Conservation (phyloP, 73 alveolate species). For the Paraurostyla sp. region DNA sequence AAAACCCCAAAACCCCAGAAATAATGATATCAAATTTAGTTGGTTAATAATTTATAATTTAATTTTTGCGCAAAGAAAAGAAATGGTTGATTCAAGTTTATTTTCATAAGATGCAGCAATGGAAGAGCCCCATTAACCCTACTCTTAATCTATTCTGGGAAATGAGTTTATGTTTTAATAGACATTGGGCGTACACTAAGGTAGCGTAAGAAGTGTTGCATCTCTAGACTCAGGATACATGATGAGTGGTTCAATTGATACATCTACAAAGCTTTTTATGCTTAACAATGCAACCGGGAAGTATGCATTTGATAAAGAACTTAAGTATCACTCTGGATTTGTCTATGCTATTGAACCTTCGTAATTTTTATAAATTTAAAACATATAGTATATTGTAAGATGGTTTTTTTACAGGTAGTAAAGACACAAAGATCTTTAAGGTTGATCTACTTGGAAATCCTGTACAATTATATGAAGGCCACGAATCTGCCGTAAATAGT, state of each 20-base stretch:
- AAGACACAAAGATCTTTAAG: constrained; percentile 90
- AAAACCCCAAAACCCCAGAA: constrained; percentile 50
- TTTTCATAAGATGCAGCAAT: neutral
- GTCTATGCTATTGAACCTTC: constrained; percentile 20
- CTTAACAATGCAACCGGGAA: constrained; percentile 58
- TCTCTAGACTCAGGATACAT: constrained; percentile 24
- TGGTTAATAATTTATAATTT: constrained; percentile 3
- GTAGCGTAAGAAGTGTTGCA: constrained; percentile 61
- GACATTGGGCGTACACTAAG: constrained; percentile 56
- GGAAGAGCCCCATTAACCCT: constrained; percentile 16
- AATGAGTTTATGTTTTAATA: constrained; percentile 50
- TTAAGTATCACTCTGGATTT: constrained; percentile 65
- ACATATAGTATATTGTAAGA: constrained; percentile 10
- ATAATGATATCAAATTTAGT: neutral
- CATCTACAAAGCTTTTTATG: constrained; percentile 54
- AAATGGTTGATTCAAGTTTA: constrained; percentile 40
- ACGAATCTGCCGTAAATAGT: constrained; percentile 89
- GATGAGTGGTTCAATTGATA: constrained; percentile 74
- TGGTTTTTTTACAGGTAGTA: constrained; percentile 94
- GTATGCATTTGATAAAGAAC: constrained; percentile 66
- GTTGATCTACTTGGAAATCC: constrained; percentile 94
- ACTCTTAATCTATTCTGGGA: constrained; percentile 28
- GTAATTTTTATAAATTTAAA: constrained; percentile 14
- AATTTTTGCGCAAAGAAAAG: neutral
- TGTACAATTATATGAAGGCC: constrained; percentile 91